Conservation (phyloP, 2,329 filamentous ascomycete species). For the Nemania serpens region DNA sequence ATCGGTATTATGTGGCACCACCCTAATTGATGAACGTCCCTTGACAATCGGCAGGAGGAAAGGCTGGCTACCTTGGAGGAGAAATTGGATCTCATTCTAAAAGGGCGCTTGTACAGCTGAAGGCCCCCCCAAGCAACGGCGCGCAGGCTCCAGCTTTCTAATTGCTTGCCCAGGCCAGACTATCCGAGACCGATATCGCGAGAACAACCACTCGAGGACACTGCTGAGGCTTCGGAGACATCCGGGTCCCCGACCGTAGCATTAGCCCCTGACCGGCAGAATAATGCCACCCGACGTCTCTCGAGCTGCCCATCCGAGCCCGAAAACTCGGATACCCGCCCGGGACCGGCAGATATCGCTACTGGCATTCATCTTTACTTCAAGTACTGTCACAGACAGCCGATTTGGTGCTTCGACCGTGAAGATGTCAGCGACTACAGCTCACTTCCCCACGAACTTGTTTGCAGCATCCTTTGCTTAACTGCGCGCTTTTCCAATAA, state of each 20-base stretch:
- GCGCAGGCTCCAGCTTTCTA: slow-evolving; percentile 7
- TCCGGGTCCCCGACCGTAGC: slow-evolving; percentile 8
- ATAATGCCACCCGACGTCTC: slow-evolving; percentile 5
- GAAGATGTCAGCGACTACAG: slow-evolving; percentile 26
- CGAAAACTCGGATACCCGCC: slow-evolving; percentile 24
- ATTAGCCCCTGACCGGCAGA: slow-evolving; percentile 11
- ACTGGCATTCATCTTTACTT: slow-evolving; percentile 27
- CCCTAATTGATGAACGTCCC: slow-evolving; percentile 16
- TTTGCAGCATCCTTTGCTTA: slow-evolving; percentile 27
- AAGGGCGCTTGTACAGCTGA: slow-evolving; percentile 23
- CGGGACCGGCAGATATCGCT: slow-evolving; percentile 22
- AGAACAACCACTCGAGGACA: slow-evolving; percentile 12
- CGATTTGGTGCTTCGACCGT: slow-evolving; percentile 30
- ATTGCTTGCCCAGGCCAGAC: slow-evolving; percentile 21
- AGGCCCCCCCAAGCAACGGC: background rate
- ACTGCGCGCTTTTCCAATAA: slow-evolving; percentile 27
- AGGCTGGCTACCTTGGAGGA: slow-evolving; percentile 28
- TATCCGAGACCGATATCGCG: slow-evolving; percentile 10
- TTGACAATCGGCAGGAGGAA: slow-evolving; percentile 28
- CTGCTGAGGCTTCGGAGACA: slow-evolving; percentile 17
- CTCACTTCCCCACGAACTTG: slow-evolving; percentile 26
- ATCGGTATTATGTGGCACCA: slow-evolving; percentile 28
- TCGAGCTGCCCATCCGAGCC: slow-evolving; percentile 19
- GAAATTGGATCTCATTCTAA: slow-evolving; percentile 28
- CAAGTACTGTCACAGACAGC: slow-evolving; percentile 30